Base-by-base conservation (phyloP, 1,284 basidiomycete genomes). In the Malassezia sympodialis region DNA sequence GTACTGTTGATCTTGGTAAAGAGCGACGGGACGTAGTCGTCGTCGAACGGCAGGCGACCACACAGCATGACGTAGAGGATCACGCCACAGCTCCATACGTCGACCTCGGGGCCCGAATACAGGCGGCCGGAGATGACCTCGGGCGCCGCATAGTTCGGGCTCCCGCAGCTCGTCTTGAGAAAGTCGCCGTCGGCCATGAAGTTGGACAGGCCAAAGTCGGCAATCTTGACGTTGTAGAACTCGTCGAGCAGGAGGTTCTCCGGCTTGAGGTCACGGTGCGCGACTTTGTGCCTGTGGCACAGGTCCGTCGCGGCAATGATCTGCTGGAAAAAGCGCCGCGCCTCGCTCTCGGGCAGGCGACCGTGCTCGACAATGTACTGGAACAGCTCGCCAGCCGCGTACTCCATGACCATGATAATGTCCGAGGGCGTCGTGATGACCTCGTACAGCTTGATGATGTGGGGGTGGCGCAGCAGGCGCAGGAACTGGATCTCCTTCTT, bases 401-500 rank as follows among this genome's bases (percentile, higher is more conserved):
- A 72, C 59, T 74, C 72, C 54, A 74, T 71, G 43, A 74, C 72
- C 72, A 74, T 72, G 57, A 74, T 69, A 56, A 74, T 73, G 43
- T 73, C 70, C 24, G 60, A 61, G 26, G 72, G 70, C 17, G 72
- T 74, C 8, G 69, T 69, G 52, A 74, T 69, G 26, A 74, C 72
- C 39, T 74, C 72, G 62, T 74, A 74, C 23, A 74, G 63, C 59
- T 73, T 73, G 66, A 74, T 72, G 55, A 74, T 74, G 48, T 74
- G 70, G 2, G 72, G 70, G 48, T 74, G 72, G 14, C 70, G 64
- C 10, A 74, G 53, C 26, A 73, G 58, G 51, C 68, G 68, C 39
- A 74, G 67, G 34, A 70, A 74, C 56, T 73, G 70, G 49, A 74
- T 74, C 61, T 98, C 93, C 43, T 90, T 83, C 76, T 90, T 87